Conservation (phyloP, 2,329 filamentous ascomycete genomes). For the Madurella mycetomatis region DNA sequence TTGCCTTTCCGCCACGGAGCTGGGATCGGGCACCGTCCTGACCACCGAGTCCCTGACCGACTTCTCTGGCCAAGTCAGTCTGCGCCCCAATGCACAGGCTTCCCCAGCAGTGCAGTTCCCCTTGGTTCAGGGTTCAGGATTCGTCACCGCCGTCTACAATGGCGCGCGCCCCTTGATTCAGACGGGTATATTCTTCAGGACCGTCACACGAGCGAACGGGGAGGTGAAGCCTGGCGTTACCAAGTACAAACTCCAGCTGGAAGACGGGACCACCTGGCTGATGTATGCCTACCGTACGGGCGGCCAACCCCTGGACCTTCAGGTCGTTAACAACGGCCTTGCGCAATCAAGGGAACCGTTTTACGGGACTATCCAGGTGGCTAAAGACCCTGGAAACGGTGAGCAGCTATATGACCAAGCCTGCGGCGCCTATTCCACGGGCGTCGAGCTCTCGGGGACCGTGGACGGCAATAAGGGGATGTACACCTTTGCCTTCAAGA, state of each 20-base stretch:
- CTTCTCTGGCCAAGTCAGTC: constrained; percentile 62
- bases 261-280: constrained; percentile 72
- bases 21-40: constrained; percentile 56
- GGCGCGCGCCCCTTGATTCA: constrained; percentile 68
- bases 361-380: constrained; percentile 74
- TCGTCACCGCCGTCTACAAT: constrained; percentile 73
- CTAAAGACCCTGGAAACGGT: constrained; percentile 64
- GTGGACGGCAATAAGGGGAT: constrained; percentile 56
- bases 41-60: constrained; percentile 51
- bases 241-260: constrained; percentile 71
- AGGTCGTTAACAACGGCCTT: constrained; percentile 60
- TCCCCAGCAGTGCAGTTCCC: constrained; percentile 68
- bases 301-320: constrained; percentile 61
- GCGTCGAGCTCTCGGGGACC: constrained; percentile 60
- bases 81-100: constrained; percentile 52
- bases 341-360: constrained; percentile 65
- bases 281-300: constrained; percentile 66
- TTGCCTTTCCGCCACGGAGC: constrained; percentile 71
- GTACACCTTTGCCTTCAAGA: constrained; percentile 72
- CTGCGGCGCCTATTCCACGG: constrained; percentile 68
- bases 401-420: constrained; percentile 71
- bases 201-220: constrained; percentile 54
- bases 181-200: constrained; percentile 68
- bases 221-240: constrained; percentile 59
- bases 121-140: constrained; percentile 84